Evolutionary conservation across 495 filamentous ascomycete genomes (phyloP), one percentile per base, ranked within the genome.

Genomic region (Aspergillus ostianus): DNA sequence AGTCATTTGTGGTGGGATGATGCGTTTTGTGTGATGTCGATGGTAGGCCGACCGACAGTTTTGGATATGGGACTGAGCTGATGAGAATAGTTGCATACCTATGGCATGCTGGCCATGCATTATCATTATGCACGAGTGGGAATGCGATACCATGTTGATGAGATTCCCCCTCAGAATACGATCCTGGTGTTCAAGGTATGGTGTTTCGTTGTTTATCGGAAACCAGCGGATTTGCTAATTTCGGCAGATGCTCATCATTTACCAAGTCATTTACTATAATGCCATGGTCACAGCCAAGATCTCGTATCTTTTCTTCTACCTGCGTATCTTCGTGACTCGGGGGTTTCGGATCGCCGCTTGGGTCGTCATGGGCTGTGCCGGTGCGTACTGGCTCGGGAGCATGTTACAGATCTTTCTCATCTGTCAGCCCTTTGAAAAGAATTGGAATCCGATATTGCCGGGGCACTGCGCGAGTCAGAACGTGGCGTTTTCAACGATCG

Each of bases 281-380:
- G 64, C 70, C 48, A 68, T 84, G 23, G 67, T 71, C 17, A 61
- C 79, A 18, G 77, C 75, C 41, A 83, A 83, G 58, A 58, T 81
- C 32, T 79, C 77, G 45, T 77, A 83, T 36, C 75, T 83, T 9
- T 72, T 71, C 61, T 81, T 82, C 65, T 83, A 82, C 66, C 70
- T 82, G 23, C 79, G 78, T 36, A 74, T 82, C 49, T 83, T 83
- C 55, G 60, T 76, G 44, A 70, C 76, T 27, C 49, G 57, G 2
- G 66, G 63, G 2, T 77, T 83, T 47, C 77, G 75, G 30, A 64
- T 70, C 30, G 61, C 65, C 26, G 67, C 70, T 4, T 74, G 66
- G 49, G 53, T 58, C 8, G 57, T 72, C 52, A 76, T 81, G 58
- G 64, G 49, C n/a, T 71, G 65, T 41, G 62, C 72, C 9, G 64